Percentiles rank a stretch among this genome's conserved stretches.
phyloP scores from a whole-genome alignment of 306 rosid species.

The Rosa persica region DNA sequence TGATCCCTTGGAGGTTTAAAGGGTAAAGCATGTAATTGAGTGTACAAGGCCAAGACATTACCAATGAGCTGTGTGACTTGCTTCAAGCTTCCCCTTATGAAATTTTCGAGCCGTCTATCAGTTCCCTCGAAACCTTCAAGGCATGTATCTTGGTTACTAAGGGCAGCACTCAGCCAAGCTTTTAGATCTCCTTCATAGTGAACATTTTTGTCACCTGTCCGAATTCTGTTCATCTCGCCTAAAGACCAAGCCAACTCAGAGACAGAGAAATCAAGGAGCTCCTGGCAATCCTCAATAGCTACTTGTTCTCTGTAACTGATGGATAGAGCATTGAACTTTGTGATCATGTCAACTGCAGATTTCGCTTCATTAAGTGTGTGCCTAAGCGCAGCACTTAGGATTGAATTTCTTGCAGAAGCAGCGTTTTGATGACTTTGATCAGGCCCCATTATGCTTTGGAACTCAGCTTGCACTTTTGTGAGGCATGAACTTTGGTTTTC shows the following conservation, averaged over 20 bases:
- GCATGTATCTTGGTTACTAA: conserved; percentile 94
- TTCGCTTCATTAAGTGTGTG: conserved; percentile 62
- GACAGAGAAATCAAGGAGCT: conserved; percentile 83
- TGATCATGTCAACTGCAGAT: conserved; percentile 57
- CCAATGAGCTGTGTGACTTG: conserved; percentile 83
- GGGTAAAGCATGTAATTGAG: conserved; percentile 64
- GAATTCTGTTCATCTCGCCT: conserved; percentile 65
- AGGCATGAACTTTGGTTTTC: conserved; percentile 60
- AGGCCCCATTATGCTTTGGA: conserved; percentile 35
- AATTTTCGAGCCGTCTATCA: conserved; percentile 64
- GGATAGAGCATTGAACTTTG: conserved; percentile 66
- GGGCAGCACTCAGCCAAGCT: conserved; percentile 95
- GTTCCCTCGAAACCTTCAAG: conserved; percentile 98
- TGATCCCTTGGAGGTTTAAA: conserved; percentile 45
- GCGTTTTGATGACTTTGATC: conserved; percentile 5
- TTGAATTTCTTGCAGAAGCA: conserved; percentile 32
- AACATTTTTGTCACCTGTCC: conserved; percentile 40
- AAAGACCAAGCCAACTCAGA: conserved; percentile 87
- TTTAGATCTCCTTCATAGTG: conserved; percentile 66
- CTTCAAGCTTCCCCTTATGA: conserved; percentile 68
- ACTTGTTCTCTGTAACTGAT: conserved; percentile 65
- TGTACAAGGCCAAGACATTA: conserved; percentile 70
- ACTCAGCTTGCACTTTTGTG: conserved; percentile 52
- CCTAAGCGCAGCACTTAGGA: conserved; percentile 66
- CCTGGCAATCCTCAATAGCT: conserved; percentile 90